These are phyloP conservation scores for Trametes elegans DNA, from an alignment of 768 basidiomycete species.

Conservation along the genomic window DNA sequence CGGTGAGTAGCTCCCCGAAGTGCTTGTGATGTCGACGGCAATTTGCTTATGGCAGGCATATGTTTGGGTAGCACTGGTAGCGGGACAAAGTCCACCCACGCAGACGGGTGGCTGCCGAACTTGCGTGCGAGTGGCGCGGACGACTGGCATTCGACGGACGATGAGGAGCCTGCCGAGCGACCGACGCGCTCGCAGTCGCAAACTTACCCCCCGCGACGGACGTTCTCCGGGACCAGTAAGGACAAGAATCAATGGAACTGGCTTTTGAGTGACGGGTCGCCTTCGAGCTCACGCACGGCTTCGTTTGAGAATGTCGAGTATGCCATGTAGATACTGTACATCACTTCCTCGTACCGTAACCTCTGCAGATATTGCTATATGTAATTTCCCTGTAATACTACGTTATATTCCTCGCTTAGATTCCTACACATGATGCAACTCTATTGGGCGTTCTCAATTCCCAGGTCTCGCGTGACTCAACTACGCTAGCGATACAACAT, in stretches of 20 bases:
- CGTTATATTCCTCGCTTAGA: not conserved
- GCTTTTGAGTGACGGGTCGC: slow-evolving; percentile 10
- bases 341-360: not conserved
- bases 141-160: not conserved
- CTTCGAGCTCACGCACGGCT: slow-evolving; percentile 2
- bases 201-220: not conserved
- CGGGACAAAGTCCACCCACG: not conserved
- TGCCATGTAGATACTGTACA: not conserved
- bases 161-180: not conserved
- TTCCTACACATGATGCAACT: too few relatives aligned
- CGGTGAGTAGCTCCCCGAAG: not conserved
- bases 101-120: slow-evolving; percentile 7
- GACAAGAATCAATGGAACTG: not conserved
- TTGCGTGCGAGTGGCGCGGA: not conserved
- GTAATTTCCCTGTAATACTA: not conserved
- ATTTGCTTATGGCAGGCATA: not conserved
- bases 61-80: not conserved
- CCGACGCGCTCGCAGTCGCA: not conserved
- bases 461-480: not conserved
- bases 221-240: not conserved
- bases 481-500: slow-evolving; percentile 3
- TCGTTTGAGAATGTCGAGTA: not conserved
- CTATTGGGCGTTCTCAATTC: too few relatives aligned
- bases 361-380: not conserved
- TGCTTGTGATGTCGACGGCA: not conserved